Evolutionary conservation across 331 rosid genomes (phyloP).

Genomic region (Ulmus americana): DNA sequence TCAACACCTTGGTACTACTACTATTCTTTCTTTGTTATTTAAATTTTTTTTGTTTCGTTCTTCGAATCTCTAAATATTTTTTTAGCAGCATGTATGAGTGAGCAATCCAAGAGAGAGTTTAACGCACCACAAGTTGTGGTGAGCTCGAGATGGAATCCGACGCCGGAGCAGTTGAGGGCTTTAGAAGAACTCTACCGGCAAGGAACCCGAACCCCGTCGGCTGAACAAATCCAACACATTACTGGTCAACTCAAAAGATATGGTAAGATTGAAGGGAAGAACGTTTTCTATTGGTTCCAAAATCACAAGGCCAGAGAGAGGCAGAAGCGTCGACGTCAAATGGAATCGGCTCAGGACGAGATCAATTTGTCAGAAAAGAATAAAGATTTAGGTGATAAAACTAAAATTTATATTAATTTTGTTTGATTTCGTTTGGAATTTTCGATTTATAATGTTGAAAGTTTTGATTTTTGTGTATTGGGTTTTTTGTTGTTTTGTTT

Average conservation of each 20-base stretch:
- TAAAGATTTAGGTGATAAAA: slow-evolving; percentile 46
- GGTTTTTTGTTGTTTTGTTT: slow-evolving; percentile 20
- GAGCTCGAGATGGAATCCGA: slow-evolving; percentile 96
- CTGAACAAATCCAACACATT: slow-evolving; percentile 84
- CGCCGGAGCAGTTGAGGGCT: slow-evolving; percentile 83
- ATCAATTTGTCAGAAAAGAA: slow-evolving; percentile 39
- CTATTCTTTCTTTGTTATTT: too few species aligned
- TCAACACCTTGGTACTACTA: slow-evolving; percentile 55
- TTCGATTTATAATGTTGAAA: background rate
- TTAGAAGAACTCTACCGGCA: slow-evolving; percentile 75
- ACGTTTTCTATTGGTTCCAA: slow-evolving; percentile 97
- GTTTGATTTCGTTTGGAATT: slow-evolving; percentile 6
- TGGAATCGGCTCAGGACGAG: slow-evolving; percentile 50
- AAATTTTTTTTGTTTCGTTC: background rate
- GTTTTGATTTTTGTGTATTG: slow-evolving; percentile 5
- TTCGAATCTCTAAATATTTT: background rate
- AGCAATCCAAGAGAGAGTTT: slow-evolving; percentile 55
- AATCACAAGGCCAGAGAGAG: slow-evolving; percentile 95
- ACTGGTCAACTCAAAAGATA: slow-evolving; percentile 65
- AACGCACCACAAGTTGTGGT: slow-evolving; percentile 49
- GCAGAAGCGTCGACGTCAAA: slow-evolving; percentile 91
- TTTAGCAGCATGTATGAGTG: slow-evolving; percentile 31
- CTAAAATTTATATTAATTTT: background rate
- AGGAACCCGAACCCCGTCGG: slow-evolving; percentile 88
- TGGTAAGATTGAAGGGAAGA: slow-evolving; percentile 93